phyloP scores from a whole-genome alignment of 148 eudicot genomes.

The Nyssa sinensis region DNA sequence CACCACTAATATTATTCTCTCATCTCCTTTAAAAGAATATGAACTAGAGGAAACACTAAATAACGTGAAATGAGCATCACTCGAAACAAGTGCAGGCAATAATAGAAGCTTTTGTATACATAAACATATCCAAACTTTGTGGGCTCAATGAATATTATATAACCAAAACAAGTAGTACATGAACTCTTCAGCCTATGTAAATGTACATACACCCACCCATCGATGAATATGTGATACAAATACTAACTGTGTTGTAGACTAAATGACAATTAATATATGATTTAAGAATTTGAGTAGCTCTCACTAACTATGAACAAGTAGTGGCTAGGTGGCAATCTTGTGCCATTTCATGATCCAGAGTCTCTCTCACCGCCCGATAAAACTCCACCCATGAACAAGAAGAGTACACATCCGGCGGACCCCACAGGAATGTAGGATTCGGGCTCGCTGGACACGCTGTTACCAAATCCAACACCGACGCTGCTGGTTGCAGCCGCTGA shows the following conservation, averaged over 20 bases:
- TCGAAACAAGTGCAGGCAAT: background rate
- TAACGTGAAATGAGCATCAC: background rate
- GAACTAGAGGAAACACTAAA: too few species aligned
- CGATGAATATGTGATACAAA: background rate
- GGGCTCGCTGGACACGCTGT: slow-evolving; percentile 71
- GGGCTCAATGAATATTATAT: background rate
- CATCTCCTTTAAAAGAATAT: too few species aligned
- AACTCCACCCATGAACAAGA: slow-evolving; percentile 70
- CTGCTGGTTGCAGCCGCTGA: slow-evolving; percentile 52
- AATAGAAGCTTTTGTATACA: background rate
- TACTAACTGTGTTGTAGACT: background rate
- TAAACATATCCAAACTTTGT: background rate
- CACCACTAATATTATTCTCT: too few species aligned
- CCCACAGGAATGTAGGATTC: slow-evolving; percentile 67
- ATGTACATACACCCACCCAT: background rate
- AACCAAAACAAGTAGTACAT: background rate
- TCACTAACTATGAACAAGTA: slow-evolving; percentile 41
- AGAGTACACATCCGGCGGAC: slow-evolving; percentile 21
- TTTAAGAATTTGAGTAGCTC: background rate
- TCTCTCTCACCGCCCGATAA: slow-evolving; percentile 56
- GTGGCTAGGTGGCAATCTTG: slow-evolving; percentile 54
- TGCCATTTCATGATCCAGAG: slow-evolving; percentile 47
- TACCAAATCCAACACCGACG: slow-evolving; percentile 70
- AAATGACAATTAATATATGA: background rate
- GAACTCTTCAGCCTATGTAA: background rate